A percentile compares a stretch with the other conserved stretches of the same genome.
These are phyloP conservation scores for Naganishia cerealis DNA, from an alignment of 1,284 basidiomycete species.

Conservation along the genomic window DNA sequence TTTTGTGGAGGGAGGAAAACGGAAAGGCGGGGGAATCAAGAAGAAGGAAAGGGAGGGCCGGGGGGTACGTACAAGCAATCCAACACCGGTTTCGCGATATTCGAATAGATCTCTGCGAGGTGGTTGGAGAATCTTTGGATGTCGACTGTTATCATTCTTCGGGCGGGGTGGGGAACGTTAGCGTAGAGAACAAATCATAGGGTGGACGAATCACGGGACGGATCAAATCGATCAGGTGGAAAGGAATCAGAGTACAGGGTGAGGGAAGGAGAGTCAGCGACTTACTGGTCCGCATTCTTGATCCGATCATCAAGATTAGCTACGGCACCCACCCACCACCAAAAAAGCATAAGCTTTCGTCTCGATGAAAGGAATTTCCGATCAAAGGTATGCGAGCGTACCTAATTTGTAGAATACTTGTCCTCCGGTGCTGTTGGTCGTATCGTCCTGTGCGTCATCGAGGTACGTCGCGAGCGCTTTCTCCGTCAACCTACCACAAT, in stretches of 20 bases:
- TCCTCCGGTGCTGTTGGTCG: slow-evolving; percentile 39
- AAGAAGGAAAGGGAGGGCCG: background rate
- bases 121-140: slow-evolving; percentile 89
- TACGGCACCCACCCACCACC: slow-evolving; percentile 41
- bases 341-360: background rate
- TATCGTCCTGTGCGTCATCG: slow-evolving; percentile 58
- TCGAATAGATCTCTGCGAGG: slow-evolving; percentile 90
- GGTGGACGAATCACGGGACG: background rate
- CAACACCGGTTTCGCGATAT: slow-evolving; percentile 86
- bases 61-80: slow-evolving; percentile 63
- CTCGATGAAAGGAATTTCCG: background rate
- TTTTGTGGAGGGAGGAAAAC: too few species aligned
- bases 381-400: slow-evolving; percentile 50
- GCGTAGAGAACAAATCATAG: background rate
- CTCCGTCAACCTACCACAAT: slow-evolving; percentile 62
- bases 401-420: slow-evolving; percentile 89
- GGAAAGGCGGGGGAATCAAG: background rate
- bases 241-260: too few species aligned
- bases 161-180: background rate
- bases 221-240: background rate
- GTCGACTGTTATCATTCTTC: slow-evolving; percentile 88
- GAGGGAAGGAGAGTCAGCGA: background rate
- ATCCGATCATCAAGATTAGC: slow-evolving; percentile 91
- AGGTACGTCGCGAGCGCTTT: slow-evolving; percentile 83
- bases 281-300: slow-evolving; percentile 89